Conservation (phyloP, 78 protist genomes). For the Dictyostelium capitatum region DNA sequence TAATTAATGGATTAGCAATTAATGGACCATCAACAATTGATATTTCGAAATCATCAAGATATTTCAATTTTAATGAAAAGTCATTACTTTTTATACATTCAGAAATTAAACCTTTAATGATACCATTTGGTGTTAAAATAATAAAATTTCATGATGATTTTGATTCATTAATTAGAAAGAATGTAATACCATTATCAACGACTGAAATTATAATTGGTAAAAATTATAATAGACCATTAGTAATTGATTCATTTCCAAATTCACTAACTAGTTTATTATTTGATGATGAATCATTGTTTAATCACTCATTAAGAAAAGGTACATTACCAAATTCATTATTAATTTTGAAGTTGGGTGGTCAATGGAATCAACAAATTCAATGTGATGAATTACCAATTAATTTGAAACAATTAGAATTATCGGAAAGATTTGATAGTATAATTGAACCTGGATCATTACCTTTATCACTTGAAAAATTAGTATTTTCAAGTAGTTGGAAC, state of each 20-base stretch:
- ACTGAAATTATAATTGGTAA: background rate
- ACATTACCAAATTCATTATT: background rate
- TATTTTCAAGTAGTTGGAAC: background rate
- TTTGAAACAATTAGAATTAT: background rate
- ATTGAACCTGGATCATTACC: background rate
- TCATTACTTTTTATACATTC: background rate
- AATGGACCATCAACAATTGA: background rate
- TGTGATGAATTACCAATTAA: background rate
- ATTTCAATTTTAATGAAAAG: background rate
- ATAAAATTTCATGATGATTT: background rate
- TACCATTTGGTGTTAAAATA: background rate
- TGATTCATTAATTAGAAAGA: constrained; percentile 1
- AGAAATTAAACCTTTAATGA: background rate
- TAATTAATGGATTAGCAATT: constrained; percentile 3
- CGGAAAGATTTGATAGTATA: background rate
- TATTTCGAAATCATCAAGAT: background rate
- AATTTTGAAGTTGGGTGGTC: background rate
- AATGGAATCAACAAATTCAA: background rate
- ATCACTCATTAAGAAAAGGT: background rate
- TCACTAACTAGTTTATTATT: background rate
- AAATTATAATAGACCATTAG: background rate
- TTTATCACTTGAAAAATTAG: background rate
- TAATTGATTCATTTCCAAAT: background rate
- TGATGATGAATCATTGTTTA: background rate
- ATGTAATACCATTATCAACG: background rate